Percentiles rank a stretch among this genome's conserved stretches.
Conservation (phyloP, 2,329 filamentous ascomycete species). For the Beauveria asiatica region DNA sequence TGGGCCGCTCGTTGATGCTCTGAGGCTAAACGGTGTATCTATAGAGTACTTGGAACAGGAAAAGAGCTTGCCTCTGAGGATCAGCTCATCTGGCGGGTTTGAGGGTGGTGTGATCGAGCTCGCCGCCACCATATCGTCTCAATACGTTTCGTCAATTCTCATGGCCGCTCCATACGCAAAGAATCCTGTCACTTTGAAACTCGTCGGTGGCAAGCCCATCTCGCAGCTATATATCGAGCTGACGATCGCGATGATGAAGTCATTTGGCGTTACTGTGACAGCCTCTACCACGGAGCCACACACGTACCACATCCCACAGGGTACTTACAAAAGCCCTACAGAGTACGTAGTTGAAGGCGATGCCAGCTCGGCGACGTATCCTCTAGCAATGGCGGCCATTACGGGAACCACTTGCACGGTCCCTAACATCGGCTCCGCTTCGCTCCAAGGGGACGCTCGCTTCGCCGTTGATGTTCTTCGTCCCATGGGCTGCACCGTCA, state of each 20-base stretch:
- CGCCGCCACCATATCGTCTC: constrained; percentile 93
- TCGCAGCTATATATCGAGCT: constrained; percentile 97
- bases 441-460: constrained; percentile 86
- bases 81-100: constrained; percentile 75
- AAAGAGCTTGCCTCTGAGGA: constrained; percentile 73
- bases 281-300: constrained; percentile 71
- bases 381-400: constrained; percentile 86
- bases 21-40: constrained; percentile 76
- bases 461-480: constrained; percentile 84
- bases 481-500: constrained; percentile 89
- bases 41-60: constrained; percentile 80
- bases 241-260: constrained; percentile 95
- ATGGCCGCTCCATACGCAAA: constrained; percentile 98
- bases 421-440: constrained; percentile 88
- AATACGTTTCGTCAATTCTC: constrained; percentile 93
- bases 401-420: constrained; percentile 93
- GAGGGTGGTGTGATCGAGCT: constrained; percentile 82
- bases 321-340: constrained; percentile 70
- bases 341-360: constrained; percentile 94
- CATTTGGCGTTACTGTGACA: constrained; percentile 77
- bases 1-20: constrained; percentile 82
- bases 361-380: constrained; percentile 95
- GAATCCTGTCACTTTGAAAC: constrained; percentile 76
- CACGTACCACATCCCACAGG: constrained; percentile 88
- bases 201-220: constrained; percentile 95